A percentile compares a stretch with the other conserved stretches of the same genome.
phyloP scores from a whole-genome alignment of 768 basidiomycete genomes.

The Pleurotus giganteus region DNA sequence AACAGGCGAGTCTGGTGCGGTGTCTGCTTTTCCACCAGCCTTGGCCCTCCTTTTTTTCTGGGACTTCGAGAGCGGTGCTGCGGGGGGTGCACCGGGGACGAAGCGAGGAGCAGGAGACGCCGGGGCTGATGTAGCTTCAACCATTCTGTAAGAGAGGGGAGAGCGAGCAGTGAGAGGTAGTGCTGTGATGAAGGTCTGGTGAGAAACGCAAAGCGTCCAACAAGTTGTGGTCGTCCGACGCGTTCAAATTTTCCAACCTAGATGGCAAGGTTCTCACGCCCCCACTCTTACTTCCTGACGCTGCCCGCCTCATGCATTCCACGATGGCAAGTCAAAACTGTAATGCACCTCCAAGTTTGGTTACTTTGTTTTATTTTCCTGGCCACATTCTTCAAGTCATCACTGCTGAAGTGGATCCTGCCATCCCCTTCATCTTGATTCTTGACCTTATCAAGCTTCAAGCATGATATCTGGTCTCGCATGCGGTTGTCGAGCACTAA shows the following conservation, averaged over 20 bases:
- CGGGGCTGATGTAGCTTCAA: slow-evolving; percentile 26
- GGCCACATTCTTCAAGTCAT: too few species aligned
- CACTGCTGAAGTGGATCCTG: too few species aligned
- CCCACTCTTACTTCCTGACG: neutral
- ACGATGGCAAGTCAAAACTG: too few species aligned
- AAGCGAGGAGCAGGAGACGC: slow-evolving; percentile 41
- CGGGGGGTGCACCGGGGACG: slow-evolving; percentile 77
- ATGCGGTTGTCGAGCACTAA: too few species aligned
- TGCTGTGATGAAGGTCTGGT: slow-evolving; percentile 12
- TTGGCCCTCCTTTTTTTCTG: slow-evolving; percentile 66
- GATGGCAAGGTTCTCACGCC: slow-evolving; percentile 1
- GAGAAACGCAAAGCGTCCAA: slow-evolving; percentile 18
- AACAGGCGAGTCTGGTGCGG: slow-evolving; percentile 43
- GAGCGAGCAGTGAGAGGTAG: slow-evolving; percentile 10
- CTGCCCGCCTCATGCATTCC: too few species aligned
- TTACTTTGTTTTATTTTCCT: too few species aligned
- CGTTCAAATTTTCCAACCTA: slow-evolving; percentile 7
- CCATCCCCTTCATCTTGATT: too few species aligned
- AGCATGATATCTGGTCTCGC: too few species aligned
- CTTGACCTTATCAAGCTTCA: too few species aligned
- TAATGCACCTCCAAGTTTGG: too few species aligned
- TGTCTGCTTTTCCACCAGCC: slow-evolving; percentile 11
- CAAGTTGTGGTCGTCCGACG: neutral
- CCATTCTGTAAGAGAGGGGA: slow-evolving; percentile 27
- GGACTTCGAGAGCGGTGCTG: slow-evolving; percentile 55